phyloP scores from a whole-genome alignment of 1,284 basidiomycete species.

The Wallemia ichthyophaga region DNA sequence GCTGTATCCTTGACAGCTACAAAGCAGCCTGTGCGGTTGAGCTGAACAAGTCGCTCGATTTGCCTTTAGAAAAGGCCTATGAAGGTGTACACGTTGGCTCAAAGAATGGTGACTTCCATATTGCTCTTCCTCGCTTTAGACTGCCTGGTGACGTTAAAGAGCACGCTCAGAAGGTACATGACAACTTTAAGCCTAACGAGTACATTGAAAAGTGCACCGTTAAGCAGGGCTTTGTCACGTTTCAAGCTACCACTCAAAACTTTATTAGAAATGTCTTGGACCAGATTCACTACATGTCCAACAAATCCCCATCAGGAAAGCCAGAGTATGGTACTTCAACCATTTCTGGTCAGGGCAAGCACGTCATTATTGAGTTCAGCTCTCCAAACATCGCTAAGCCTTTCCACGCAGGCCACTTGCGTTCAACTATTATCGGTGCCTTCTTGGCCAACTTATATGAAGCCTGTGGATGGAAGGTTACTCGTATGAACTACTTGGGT shows the following conservation, averaged over 20 bases:
- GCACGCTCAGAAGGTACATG: conserved; percentile 39
- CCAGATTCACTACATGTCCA: conserved; percentile 46
- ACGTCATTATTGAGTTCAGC: conserved; percentile 56
- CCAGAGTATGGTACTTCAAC: conserved; percentile 20
- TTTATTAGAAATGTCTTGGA: conserved; percentile 47
- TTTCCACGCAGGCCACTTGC: conserved; percentile 89
- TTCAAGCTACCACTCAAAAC: conserved; percentile 36
- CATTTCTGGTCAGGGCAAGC: conserved; percentile 32
- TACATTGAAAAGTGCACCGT: conserved; percentile 30
- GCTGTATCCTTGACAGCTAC: conserved; percentile 53
- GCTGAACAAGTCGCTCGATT: conserved; percentile 33
- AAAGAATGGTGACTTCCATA: conserved; percentile 70
- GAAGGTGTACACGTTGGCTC: conserved; percentile 64
- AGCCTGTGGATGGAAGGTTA: conserved; percentile 72
- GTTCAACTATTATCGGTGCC: conserved; percentile 90
- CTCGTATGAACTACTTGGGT: conserved; percentile 73
- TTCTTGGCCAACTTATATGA: conserved; percentile 78
- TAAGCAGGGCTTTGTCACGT: conserved; percentile 55
- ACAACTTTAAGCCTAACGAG: conserved; percentile 21
- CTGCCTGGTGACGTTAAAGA: conserved; percentile 56
- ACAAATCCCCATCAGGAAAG: conserved; percentile 28
- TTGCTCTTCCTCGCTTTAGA: conserved; percentile 71
- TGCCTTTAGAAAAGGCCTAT: conserved; percentile 45
- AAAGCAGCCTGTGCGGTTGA: conserved; percentile 49
- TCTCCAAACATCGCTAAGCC: conserved; percentile 96